These are phyloP conservation scores for Vitis amurensis DNA, from an alignment of 164 flowering plant genomes.

Conservation along the genomic window DNA sequence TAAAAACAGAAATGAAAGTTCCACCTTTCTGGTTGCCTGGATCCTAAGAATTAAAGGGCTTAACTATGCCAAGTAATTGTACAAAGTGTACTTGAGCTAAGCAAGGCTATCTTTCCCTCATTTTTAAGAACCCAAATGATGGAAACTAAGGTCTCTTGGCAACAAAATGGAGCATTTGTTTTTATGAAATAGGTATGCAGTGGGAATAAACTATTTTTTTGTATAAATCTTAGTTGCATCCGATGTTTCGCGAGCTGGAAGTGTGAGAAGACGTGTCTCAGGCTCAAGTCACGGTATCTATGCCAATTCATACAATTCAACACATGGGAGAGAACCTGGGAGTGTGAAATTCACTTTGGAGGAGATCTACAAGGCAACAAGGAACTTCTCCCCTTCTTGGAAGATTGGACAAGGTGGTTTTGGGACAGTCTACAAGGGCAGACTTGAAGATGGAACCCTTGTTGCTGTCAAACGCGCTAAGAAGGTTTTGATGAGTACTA, in stretches of 20 bases:
- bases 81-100: no score
- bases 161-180: background rate
- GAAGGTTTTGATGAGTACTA: constrained; percentile 44
- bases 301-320: constrained; percentile 37
- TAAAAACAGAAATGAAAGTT: background rate
- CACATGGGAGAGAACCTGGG: constrained; percentile 42
- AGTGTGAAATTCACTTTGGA: constrained; percentile 54
- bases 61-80: no score
- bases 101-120: no score
- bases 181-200: background rate
- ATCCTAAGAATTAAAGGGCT: no score
- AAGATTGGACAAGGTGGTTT: constrained; percentile 96
- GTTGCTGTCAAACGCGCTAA: constrained; percentile 94
- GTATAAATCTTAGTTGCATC: constrained; percentile 21
- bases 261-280: constrained; percentile 30
- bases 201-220: background rate
- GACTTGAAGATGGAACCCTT: constrained; percentile 62
- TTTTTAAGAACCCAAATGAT: no score
- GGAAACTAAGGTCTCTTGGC: background rate
- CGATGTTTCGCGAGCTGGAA: constrained; percentile 25
- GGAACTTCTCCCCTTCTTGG: constrained; percentile 67
- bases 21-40: background rate
- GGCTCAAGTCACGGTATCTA: constrained; percentile 35
- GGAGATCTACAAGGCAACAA: constrained; percentile 71
- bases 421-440: constrained; percentile 86